A percentile compares a stretch with the other conserved stretches of the same genome.
These are phyloP conservation scores for Discostella stelligera DNA, from an alignment of 352 stramenopile genomes.

Conservation along the genomic window DNA sequence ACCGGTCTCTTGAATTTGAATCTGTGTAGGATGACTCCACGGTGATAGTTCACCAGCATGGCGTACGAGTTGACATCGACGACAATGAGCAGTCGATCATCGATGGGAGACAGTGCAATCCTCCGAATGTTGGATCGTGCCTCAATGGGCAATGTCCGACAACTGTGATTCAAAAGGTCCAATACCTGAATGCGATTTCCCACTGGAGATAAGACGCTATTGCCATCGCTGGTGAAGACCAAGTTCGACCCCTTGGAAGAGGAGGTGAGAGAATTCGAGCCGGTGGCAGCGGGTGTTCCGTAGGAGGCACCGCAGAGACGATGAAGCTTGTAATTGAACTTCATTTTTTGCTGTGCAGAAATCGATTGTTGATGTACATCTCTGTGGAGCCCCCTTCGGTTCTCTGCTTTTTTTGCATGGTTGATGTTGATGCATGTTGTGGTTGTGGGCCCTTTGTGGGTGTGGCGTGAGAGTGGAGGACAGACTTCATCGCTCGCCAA, in stretches of 20 bases:
- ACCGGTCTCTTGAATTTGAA: constrained; percentile 79
- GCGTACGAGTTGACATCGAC: constrained; percentile 79
- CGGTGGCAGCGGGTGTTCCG: constrained; percentile 58
- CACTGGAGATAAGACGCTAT: constrained; percentile 73
- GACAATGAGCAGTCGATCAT: constrained; percentile 68
- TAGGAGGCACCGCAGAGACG: constrained; percentile 78
- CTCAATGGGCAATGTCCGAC: constrained; percentile 75
- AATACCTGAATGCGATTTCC: constrained; percentile 80
- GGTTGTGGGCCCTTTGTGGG: too few species aligned
- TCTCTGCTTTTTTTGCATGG: too few species aligned
- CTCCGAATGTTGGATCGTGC: constrained; percentile 73
- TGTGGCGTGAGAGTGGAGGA: too few species aligned
- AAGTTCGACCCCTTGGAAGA: constrained; percentile 72
- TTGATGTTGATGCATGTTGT: too few species aligned
- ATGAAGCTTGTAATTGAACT: constrained; percentile 84
- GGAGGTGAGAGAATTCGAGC: constrained; percentile 38
- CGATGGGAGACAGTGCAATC: constrained; percentile 71
- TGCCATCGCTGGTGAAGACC: constrained; percentile 74
- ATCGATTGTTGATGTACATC: too few species aligned
- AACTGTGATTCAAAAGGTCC: constrained; percentile 73
- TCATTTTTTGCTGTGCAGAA: constrained; percentile 50
- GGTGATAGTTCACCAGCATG: constrained; percentile 78
- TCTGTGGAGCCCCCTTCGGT: too few species aligned
- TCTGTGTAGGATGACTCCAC: constrained; percentile 76
- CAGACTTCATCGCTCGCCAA: too few species aligned